Evolutionary conservation across 106 monocot species (phyloP).

Genomic region (Dendrobium huoshanense): DNA sequence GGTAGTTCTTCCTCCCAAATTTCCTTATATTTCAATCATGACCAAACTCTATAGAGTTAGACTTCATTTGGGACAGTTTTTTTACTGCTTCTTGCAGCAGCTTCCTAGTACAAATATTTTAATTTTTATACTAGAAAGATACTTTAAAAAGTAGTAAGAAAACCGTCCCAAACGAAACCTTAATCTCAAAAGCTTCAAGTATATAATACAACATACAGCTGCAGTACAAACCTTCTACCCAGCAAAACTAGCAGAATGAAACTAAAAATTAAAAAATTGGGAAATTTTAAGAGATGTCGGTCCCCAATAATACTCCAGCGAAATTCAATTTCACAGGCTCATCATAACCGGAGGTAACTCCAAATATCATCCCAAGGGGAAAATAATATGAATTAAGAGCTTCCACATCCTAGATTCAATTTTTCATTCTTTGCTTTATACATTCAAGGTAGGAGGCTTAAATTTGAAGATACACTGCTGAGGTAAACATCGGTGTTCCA

Average conservation of each 20-base stretch:
- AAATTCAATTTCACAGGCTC: not conserved
- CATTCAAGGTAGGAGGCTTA: not conserved
- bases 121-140: too few species aligned
- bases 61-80: too few species aligned
- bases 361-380: too few species aligned
- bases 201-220: too few species aligned
- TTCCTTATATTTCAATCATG: not conserved
- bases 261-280: too few species aligned
- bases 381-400: not conserved
- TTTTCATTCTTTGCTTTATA: not conserved
- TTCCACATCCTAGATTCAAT: not conserved
- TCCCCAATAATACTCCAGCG: too few species aligned
- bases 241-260: too few species aligned
- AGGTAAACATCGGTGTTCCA: not conserved
- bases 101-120: too few species aligned
- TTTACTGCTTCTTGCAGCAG: too few species aligned
- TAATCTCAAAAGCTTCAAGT: not conserved
- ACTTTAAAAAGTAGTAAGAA: too few species aligned
- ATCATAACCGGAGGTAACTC: not conserved
- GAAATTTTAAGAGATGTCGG: too few species aligned
- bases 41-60: not conserved
- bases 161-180: not conserved
- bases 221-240: too few species aligned
- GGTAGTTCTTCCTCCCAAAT: not conserved
- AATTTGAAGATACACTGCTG: not conserved